phyloP scores from a whole-genome alignment of 2,329 filamentous ascomycete species.

The Ophioceras dolichostomum region DNA sequence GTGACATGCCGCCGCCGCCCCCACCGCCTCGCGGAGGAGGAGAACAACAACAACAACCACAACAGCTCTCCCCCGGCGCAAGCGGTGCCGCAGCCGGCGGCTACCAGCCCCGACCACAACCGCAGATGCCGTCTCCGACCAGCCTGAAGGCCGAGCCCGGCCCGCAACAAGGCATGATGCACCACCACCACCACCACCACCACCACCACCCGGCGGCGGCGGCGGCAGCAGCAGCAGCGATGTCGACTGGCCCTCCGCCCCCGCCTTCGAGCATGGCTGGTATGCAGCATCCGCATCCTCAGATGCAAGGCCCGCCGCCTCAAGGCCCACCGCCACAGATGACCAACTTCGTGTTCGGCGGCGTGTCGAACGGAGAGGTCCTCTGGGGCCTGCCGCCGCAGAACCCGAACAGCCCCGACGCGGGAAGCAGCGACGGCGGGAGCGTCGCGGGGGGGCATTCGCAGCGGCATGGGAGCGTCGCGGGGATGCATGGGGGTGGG shows the following conservation, averaged over 20 bases:
- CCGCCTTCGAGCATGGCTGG: conserved; percentile 1
- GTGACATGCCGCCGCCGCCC: too few species aligned
- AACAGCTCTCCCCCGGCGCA: neutral
- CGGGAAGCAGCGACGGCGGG: conserved; percentile 27
- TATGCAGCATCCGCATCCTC: too few species aligned
- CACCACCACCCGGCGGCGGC: neutral
- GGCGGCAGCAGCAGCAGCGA: conserved; percentile 5
- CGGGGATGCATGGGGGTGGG: conserved; percentile 1
- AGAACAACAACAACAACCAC: conserved; percentile 3
- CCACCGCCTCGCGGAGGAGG: neutral
- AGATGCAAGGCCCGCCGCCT: too few species aligned
- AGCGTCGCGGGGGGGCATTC: conserved; percentile 15
- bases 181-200: conserved; percentile 2
- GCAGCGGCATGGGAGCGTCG: neutral
- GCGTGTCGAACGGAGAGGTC: conserved; percentile 33
- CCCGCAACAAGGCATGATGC: neutral
- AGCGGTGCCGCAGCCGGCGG: too few species aligned
- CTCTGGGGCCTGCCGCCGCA: conserved; percentile 29
- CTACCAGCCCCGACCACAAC: neutral
- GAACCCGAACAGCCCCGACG: conserved; percentile 24
- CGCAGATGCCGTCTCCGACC: neutral
- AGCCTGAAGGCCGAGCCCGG: conserved; percentile 9
- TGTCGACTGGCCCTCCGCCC: too few species aligned
- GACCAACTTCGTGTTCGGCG: conserved; percentile 27
- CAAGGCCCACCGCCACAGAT: conserved; percentile 6